Evolutionary conservation across 1,139 yeast genomes (phyloP).

Genomic region (Magnusiomyces magnusii): DNA sequence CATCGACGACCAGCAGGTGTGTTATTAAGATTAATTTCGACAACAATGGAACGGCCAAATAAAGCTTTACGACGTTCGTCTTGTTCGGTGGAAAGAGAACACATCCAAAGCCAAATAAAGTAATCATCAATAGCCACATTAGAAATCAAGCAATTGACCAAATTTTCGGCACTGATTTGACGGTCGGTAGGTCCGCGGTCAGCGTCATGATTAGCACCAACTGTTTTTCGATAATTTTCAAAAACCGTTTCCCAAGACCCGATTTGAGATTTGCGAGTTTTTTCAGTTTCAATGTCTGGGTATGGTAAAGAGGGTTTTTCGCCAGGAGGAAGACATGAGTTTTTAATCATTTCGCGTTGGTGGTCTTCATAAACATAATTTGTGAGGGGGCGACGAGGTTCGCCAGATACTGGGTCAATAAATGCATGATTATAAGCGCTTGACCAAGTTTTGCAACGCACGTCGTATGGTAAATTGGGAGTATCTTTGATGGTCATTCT

Average conservation of each 20-base stretch:
- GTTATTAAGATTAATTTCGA: conserved; percentile 36
- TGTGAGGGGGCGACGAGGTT: conserved; percentile 25
- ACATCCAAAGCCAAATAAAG: conserved; percentile 43
- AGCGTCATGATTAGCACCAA: conserved; percentile 19
- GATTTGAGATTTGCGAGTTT: conserved; percentile 2
- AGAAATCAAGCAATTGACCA: conserved; percentile 46
- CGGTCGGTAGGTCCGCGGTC: conserved; percentile 20
- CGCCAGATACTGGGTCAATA: conserved; percentile 29
- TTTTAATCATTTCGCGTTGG: conserved; percentile 22
- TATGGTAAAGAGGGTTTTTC: conserved; percentile 25
- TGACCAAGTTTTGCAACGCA: conserved; percentile 37
- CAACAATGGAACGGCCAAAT: conserved; percentile 74
- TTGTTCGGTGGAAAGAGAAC: conserved; percentile 57
- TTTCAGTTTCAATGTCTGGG: conserved; percentile 20
- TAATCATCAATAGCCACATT: conserved; percentile 76
- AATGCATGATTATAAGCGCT: conserved; percentile 33
- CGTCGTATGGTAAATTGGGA: conserved; percentile 32
- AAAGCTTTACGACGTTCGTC: conserved; percentile 53
- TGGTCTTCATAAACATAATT: conserved; percentile 29
- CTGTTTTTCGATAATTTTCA: conserved; percentile 10
- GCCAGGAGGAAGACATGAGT: conserved; percentile 17
- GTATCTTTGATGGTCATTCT: conserved; percentile 25
- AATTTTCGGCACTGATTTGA: conserved; percentile 21
- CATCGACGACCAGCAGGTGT: conserved; percentile 57
- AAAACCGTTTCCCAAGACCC: conserved; percentile 13